These are phyloP conservation scores for Saccharum spontaneum DNA, from an alignment of 176 grass and related monocot species.

Conservation along the genomic window DNA sequence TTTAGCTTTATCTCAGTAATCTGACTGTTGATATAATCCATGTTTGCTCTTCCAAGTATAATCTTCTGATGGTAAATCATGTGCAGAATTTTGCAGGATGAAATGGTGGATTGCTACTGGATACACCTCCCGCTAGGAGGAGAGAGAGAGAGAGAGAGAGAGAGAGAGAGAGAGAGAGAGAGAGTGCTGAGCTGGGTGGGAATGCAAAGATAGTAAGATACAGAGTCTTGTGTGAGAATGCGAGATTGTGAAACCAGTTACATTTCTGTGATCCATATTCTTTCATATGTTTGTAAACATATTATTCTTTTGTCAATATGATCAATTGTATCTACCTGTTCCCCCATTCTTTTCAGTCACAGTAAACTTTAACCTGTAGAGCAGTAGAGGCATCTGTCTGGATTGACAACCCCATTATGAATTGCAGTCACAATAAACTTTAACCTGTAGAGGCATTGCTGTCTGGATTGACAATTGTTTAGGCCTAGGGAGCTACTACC, in stretches of 20 bases:
- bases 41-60: background rate
- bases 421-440: background rate
- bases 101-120: slow-evolving; percentile 14
- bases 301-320: slow-evolving; percentile 28
- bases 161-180: background rate
- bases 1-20: slow-evolving; percentile 8
- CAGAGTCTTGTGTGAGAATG: slow-evolving; percentile 18
- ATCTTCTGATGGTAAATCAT: slow-evolving; percentile 1
- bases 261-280: slow-evolving; percentile 35
- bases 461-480: background rate
- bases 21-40: background rate
- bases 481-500: background rate
- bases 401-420: background rate
- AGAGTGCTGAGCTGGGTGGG: background rate
- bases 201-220: slow-evolving; percentile 11
- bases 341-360: background rate
- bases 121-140: background rate
- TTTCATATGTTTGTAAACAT: slow-evolving; percentile 51
- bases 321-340: background rate
- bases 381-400: too few relatives aligned
- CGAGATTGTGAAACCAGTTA: slow-evolving; percentile 1
- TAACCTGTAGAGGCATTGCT: background rate
- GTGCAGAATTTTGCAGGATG: slow-evolving; percentile 37
- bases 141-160: too few relatives aligned
- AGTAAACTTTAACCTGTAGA: too few relatives aligned